These are phyloP conservation scores for Porpolomopsis calyptriformis DNA, from an alignment of 768 basidiomycete species.

Conservation along the genomic window DNA sequence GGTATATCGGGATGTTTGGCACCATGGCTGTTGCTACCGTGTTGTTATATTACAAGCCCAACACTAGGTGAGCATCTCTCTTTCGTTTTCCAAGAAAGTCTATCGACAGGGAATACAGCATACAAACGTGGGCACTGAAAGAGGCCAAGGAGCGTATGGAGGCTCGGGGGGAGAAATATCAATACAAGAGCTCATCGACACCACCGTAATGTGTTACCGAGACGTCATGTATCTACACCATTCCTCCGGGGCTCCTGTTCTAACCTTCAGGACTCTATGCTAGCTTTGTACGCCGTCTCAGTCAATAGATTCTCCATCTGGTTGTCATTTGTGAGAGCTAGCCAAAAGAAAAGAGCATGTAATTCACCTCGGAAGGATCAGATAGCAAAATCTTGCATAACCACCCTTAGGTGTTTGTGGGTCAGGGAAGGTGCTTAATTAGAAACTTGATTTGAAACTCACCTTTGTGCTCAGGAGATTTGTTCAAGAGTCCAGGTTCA, in stretches of 20 bases:
- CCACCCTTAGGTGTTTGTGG: slow-evolving; percentile 56
- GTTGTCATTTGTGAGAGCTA: not conserved
- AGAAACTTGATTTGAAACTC: slow-evolving; percentile 12
- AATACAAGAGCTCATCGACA: slow-evolving; percentile 52
- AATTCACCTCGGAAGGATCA: slow-evolving; percentile 60
- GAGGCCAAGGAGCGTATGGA: slow-evolving; percentile 89
- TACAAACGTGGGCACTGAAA: slow-evolving; percentile 85
- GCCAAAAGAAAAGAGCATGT: not conserved
- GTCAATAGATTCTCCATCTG: slow-evolving; percentile 66
- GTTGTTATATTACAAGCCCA: slow-evolving; percentile 84
- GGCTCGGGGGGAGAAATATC: slow-evolving; percentile 81
- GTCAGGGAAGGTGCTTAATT: not conserved
- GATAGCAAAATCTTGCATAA: slow-evolving; percentile 86
- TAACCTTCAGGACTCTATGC: slow-evolving; percentile 24
- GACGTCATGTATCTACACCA: not conserved
- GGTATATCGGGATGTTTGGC: slow-evolving; percentile 90
- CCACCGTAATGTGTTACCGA: not conserved
- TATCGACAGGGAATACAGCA: slow-evolving; percentile 33
- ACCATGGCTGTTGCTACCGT: slow-evolving; percentile 66
- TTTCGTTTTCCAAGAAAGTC: not conserved
- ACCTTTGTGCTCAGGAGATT: slow-evolving; percentile 79
- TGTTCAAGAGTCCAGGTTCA: slow-evolving; percentile 79
- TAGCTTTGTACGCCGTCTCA: slow-evolving; percentile 58
- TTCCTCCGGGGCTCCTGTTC: too few species aligned
- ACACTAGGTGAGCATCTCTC: slow-evolving; percentile 60